A percentile compares a stretch with the other conserved stretches of the same genome.
phyloP scores from a whole-genome alignment of 495 filamentous ascomycete genomes.

The Recurvomyces mirabilis region DNA sequence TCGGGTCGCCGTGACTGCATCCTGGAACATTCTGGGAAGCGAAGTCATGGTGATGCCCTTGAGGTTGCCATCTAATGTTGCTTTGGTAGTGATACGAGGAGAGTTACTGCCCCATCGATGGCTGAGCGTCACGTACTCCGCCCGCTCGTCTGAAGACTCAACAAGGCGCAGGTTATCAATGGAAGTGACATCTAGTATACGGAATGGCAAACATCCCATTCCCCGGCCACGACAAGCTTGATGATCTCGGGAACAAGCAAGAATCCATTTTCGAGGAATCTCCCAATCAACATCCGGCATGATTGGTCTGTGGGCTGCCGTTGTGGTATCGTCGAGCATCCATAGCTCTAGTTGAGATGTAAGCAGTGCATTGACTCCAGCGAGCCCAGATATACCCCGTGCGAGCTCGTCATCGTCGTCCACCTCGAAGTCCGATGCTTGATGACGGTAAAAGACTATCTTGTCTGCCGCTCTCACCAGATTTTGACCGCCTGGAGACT shows the following conservation, averaged over 20 bases:
- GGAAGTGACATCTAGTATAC: neutral
- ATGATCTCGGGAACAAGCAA: neutral
- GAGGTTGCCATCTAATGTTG: neutral
- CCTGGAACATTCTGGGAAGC: constrained; percentile 11
- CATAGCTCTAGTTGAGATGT: neutral
- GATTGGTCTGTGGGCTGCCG: neutral
- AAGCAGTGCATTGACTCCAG: neutral
- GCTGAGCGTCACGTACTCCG: neutral
- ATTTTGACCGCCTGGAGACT: too few species aligned
- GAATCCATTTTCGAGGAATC: neutral
- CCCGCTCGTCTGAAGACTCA: neutral
- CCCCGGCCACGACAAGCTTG: neutral
- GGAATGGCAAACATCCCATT: neutral
- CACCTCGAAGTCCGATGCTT: neutral
- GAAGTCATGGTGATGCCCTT: neutral
- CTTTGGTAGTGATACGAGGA: neutral
- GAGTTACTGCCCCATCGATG: neutral
- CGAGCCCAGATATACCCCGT: neutral
- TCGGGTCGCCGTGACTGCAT: constrained; percentile 3
- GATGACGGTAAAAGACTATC: neutral
- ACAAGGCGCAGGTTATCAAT: neutral
- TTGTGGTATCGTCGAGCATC: neutral
- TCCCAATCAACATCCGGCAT: neutral
- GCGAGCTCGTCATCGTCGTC: neutral
- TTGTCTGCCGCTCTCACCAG: neutral